Base-by-base conservation (phyloP, 2,329 filamentous ascomycete genomes). In the Kalmusia sp. region DNA sequence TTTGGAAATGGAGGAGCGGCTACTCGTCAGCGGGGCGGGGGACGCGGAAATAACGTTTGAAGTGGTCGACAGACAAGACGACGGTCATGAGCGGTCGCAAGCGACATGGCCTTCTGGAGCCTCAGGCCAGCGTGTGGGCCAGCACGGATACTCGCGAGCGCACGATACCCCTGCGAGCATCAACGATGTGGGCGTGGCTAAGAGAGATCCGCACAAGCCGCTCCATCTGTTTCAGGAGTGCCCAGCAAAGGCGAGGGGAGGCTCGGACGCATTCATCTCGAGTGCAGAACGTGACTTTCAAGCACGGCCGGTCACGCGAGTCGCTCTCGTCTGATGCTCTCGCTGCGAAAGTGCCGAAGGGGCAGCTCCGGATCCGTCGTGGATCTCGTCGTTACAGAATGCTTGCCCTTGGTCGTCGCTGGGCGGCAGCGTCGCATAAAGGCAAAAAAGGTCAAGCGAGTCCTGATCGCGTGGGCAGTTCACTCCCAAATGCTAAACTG, bases 401-500 rank as follows among this genome's bases (percentile, higher is more conserved):
- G 44, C 44, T 27, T 17, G 44, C 33, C 31, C 21, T 3, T 24
- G 21, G 21, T 28, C n/a, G 44, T 24, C 31, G 12, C 2, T 24
- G 21, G 21, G 15, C n/a, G 45, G 35, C 33, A 22, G 17, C 35
- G 25, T 31, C 22, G 28, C 34, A 34, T n/a, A 47, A 50, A 38
- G 6, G 35, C 49, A 40, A 15, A 47, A 25, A 39, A 49, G n/a
- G 53, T 30, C 30, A 22, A 12, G 3, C 19, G 8, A 15, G 31
- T 39, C 30, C 19, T 52, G 49, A 37, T 49, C 34, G 48, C 48
- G 48, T 37, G 48, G 30, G 17, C n/a, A 39, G 12, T 52, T 38
- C 19, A 34, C 14, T 30, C 50, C 22, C 24, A 56, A 68, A 70
- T 64, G 49, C 58, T 65, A 69, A 65, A 66, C 55, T 69, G 67